Evolutionary conservation across 495 filamentous ascomycete species (phyloP), one percentile per base, ranked within the genome.

Genomic region (Penicillium lagena): DNA sequence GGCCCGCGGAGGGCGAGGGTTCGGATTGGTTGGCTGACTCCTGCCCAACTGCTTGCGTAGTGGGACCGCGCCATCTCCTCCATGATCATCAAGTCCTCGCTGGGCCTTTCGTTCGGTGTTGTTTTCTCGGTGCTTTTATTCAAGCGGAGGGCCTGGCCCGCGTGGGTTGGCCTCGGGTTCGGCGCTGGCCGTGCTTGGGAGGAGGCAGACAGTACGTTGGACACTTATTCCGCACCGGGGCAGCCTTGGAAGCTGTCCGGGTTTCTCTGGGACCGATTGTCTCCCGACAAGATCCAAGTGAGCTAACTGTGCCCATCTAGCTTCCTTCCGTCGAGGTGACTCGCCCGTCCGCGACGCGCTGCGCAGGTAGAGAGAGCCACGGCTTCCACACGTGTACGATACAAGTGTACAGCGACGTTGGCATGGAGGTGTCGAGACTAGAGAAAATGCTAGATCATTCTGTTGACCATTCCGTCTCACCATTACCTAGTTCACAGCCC

Each of bases 11-110:
- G 22, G 22, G 2, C 0, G 22, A 22, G 22, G 22, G 22, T 31
- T 22, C 13, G 44, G 47, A 42, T 52, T 42, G 45, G 39, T 58
- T 37, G 51, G 42, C 54, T 54, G 50, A 53, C 43, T 32, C 39
- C 15, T 35, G 42, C 51, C 40, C 32, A 11, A 42, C n/a, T 49
- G 29, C 38, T 47, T 48, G 29, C 37, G 40, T 56, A 99, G 94
- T 99, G 93, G 93, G 93, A 99, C 67, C 89, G 85, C 67, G 95
- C 90, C 66, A 83, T 97, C 65, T 96, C 93, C 52, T 95, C 91
- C 58, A 79, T 95, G 70, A 78, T 97, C 59, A 90, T 97, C 72
- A 90, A 93, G 64, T 96, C 90, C 44, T 82, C 86, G 39, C 80
- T 99, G 63, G 93, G 93, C 54, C 82, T 96, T 54, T 87, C 84